phyloP scores from a whole-genome alignment of 768 basidiomycete species.

The Lentinula boryana region DNA sequence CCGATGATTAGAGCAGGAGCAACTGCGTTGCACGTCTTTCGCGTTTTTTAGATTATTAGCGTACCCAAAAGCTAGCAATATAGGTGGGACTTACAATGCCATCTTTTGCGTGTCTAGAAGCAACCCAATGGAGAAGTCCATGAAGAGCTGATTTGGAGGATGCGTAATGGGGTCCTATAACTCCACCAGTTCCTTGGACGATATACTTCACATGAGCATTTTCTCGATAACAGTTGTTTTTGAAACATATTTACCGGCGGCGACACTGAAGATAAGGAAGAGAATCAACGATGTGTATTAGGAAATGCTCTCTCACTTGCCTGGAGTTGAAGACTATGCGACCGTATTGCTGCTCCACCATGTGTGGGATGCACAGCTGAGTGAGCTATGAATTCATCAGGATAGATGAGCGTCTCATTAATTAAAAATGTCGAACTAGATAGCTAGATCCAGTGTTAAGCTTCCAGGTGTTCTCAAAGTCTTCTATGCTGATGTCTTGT shows the following conservation, averaged over 20 bases:
- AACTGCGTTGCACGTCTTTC: constrained; percentile 45
- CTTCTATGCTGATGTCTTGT: constrained; percentile 28
- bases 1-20: constrained; percentile 46
- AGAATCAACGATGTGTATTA: neutral
- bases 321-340: constrained; percentile 49
- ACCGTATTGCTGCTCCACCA: constrained; percentile 43
- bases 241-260: constrained; percentile 27
- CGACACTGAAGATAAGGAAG: constrained; percentile 28
- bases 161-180: constrained; percentile 52
- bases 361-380: constrained; percentile 43
- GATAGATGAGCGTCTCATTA: neutral
- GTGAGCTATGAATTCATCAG: constrained; percentile 30
- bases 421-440: constrained; percentile 25
- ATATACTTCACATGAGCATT: neutral
- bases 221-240: neutral
- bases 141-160: constrained; percentile 51
- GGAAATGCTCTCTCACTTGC: constrained; percentile 15
- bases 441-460: constrained; percentile 40
- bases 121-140: constrained; percentile 51
- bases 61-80: neutral
- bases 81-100: constrained; percentile 33
- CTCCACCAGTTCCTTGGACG: constrained; percentile 40
- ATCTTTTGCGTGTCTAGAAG: constrained; percentile 40
- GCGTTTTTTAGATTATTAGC: neutral
- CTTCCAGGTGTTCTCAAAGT: constrained; percentile 33